Evolutionary conservation across 805 yeast species (phyloP), one percentile per base, ranked within the genome.

Genomic region (Cyberlindnera veronae): DNA sequence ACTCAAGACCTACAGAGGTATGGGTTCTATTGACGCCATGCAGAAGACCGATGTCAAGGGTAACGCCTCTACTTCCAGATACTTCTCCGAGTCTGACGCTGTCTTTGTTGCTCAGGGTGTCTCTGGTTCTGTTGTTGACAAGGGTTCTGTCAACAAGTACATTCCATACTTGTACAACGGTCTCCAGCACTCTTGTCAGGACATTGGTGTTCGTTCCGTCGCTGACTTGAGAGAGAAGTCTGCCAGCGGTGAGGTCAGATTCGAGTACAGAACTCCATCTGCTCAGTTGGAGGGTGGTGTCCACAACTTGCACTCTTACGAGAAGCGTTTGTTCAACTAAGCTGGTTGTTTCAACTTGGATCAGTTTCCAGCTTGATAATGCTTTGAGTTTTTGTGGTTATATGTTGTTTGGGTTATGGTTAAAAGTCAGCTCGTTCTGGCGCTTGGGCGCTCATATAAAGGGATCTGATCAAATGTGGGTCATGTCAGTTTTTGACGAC

Each of bases 1-100:
- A 72, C 80, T 93, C 68, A 93, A 93, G 79, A 69, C 88, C 46
- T 93, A 93, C 79, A 84, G 99, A 73, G 99, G 99, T 73, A 93
- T 93, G 99, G 99, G 99, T 58, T 91, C 98, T 30, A 82, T 93
- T 58, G 99, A 91, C 67, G 99, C 99, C 53, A 91, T 91, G 98
- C 91, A 90, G 77, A 69, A 76, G 66, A 87, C 97, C 49, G 80
- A 81, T 53, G 76, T 73, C 59, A 79, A 79, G 64, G 96, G 95
- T 58, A 93, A 93, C 62, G 99, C 99, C 41, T 91, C 99, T 35
- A 88, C 99, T 49, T 89, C 97, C 33, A 85, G 99, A 71, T 93
- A 93, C 77, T 93, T 93, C 70, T 88, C 96, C 45, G 99, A 93
- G 74, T 72, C 86, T 52, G 99, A 93, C 69, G 74, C 84, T 58